These are phyloP conservation scores for Asparagopsis taxiformis DNA, from an alignment of 31 red algal species.

Conservation along the genomic window DNA sequence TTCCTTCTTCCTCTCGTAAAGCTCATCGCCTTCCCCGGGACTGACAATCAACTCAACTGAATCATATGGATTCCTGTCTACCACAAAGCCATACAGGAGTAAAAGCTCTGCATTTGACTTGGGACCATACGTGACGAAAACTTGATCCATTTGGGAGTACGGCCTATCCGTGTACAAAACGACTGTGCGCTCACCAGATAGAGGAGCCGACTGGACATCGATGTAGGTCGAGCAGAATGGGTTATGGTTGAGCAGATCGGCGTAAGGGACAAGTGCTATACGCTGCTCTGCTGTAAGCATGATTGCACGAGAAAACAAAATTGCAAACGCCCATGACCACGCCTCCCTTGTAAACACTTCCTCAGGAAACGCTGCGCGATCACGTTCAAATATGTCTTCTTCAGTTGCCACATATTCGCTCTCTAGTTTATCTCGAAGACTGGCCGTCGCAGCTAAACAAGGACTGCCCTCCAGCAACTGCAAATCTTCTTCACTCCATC, in stretches of 20 bases:
- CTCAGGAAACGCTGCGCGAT: slow-evolving; percentile 35
- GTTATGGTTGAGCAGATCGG: slow-evolving; percentile 93
- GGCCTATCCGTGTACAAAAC: slow-evolving; percentile 78
- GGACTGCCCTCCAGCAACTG: slow-evolving; percentile 72
- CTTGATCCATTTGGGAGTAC: slow-evolving; percentile 88
- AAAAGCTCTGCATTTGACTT: slow-evolving; percentile 92
- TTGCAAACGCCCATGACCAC: slow-evolving; percentile 95
- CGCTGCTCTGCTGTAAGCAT: slow-evolving; percentile 40
- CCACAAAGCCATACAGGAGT: slow-evolving; percentile 92
- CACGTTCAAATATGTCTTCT: slow-evolving; percentile 15
- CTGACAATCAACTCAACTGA: slow-evolving; percentile 80
- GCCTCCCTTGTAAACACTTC: slow-evolving; percentile 46
- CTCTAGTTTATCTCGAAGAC: slow-evolving; percentile 63
- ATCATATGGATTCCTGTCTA: slow-evolving; percentile 95
- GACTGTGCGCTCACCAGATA: slow-evolving; percentile 40
- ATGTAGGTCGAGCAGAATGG: slow-evolving; percentile 89
- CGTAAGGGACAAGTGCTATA: slow-evolving; percentile 94
- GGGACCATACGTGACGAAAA: slow-evolving; percentile 93
- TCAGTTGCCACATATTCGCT: slow-evolving; percentile 59
- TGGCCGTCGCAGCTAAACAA: slow-evolving; percentile 45
- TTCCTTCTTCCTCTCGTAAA: slow-evolving; percentile 58
- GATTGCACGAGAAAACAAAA: slow-evolving; percentile 93
- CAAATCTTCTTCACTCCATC: slow-evolving; percentile 81
- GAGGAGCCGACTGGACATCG: slow-evolving; percentile 43
- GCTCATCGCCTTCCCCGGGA: slow-evolving; percentile 44